These are phyloP conservation scores for Heliosperma pusillum DNA, from an alignment of 148 eudicot species.

Conservation along the genomic window DNA sequence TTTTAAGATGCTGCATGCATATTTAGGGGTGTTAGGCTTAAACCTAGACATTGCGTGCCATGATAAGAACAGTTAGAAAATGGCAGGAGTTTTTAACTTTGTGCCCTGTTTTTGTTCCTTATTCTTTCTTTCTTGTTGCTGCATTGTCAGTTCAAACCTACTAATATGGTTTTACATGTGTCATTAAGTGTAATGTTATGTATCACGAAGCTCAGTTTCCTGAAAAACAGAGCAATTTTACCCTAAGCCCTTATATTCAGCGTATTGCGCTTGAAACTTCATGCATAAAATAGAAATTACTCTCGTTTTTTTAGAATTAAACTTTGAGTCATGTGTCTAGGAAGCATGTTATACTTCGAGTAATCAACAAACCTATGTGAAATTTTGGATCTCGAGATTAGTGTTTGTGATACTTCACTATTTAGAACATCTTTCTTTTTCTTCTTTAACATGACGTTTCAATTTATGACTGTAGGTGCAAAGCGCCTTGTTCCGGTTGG, in stretches of 20 bases:
- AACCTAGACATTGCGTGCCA: neutral
- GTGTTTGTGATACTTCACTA: neutral
- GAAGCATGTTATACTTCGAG: neutral
- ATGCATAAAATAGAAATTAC: too few relatives aligned
- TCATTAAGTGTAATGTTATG: too few relatives aligned
- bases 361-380: neutral
- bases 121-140: neutral
- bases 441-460: neutral
- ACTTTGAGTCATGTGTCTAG: neutral
- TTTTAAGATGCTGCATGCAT: neutral
- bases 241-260: too few relatives aligned
- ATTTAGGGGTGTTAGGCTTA: slow-evolving; percentile 12
- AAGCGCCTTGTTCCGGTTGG: slow-evolving; percentile 82
- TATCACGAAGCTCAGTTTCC: too few relatives aligned
- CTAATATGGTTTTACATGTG: too few relatives aligned
- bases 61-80: slow-evolving; percentile 6
- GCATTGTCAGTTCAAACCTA: too few relatives aligned
- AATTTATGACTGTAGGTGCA: slow-evolving; percentile 54
- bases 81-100: too few relatives aligned
- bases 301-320: neutral
- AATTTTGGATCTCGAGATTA: neutral
- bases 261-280: too few relatives aligned
- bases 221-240: too few relatives aligned
- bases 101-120: neutral
- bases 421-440: neutral